These are phyloP conservation scores for Spergularia marina DNA, from an alignment of 148 eudicot species.

Conservation along the genomic window DNA sequence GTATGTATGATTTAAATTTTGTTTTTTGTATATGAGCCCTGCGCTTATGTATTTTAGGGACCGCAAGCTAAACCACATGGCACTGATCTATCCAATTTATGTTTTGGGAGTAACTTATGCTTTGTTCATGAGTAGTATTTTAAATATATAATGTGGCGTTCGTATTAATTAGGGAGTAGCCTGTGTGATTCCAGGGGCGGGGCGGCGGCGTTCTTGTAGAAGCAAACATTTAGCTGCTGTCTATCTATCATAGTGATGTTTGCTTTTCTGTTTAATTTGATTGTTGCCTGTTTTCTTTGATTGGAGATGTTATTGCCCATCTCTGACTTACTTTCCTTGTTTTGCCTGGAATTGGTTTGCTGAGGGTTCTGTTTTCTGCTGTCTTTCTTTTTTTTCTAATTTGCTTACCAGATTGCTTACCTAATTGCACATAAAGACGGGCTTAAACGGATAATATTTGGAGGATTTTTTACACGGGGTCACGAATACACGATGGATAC, in stretches of 20 bases:
- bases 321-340: neutral
- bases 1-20: no score
- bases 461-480: conserved; percentile 91
- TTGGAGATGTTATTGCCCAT: neutral
- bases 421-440: conserved; percentile 80
- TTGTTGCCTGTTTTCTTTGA: neutral
- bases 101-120: neutral
- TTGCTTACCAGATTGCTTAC: conserved; percentile 68
- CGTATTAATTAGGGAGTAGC: neutral
- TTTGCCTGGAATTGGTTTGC: neutral
- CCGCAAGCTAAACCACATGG: no score
- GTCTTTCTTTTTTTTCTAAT: neutral
- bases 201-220: no score
- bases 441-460: conserved; percentile 86
- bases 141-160: neutral
- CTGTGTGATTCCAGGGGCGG: no score
- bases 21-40: no score
- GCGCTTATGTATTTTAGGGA: no score
- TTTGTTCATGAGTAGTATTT: neutral
- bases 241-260: neutral
- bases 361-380: neutral
- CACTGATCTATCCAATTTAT: no score
- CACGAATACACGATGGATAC: conserved; percentile 99
- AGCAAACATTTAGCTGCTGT: neutral
- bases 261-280: neutral